Evolutionary conservation across 2,329 filamentous ascomycete genomes (phyloP), one percentile per base, ranked within the genome.

Genomic region (Arthrocladium fulminans): DNA sequence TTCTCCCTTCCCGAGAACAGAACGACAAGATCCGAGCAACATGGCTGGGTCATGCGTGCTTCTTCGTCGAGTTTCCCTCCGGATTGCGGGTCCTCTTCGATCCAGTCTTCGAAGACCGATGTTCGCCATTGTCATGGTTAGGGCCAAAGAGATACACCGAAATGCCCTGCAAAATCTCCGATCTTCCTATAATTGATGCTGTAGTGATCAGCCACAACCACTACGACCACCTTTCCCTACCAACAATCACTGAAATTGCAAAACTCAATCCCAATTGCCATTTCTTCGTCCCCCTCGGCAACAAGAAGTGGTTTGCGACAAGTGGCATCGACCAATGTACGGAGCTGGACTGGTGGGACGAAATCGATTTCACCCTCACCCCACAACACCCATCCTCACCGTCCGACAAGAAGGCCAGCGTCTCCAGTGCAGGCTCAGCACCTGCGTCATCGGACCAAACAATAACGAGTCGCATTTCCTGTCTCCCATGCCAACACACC

Each of bases 331-430:
- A 76, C 1, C 86, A 88, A 51, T 83, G 90, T 37, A 94, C 87
- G 0, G 89, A 96, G 68, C 66, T 96, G 60, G 90, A 97, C 67
- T 96, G 90, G 90, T 96, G 90, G 90, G 83, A 94, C 57, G 83
- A 86, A 54, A 76, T 80, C 4, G 81, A 90, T 41, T 65, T 95
- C n/a, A 79, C 71, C 0, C 67, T 95, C 22, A 72, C 76, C 12
- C 62, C 67, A 5, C 58, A 60, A 8, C 56, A 58, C 50, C 47
- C 58, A 55, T 55, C 59, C 12, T 32, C 44, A 1, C 48, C 54
- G 10, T 29, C 27, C 0, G 57, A 64, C 43, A 57, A 64, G 58
- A 51, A 55, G 25, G 22, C 49, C 4, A 55, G 34, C 37, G 61
- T 67, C 2, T 62, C 60, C 25, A 59, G 55, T n/a, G 51, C 54